Percentiles rank a stretch among this genome's conserved stretches.
Conservation (phyloP, 345 rosid species). For the Hibiscus mutabilis region DNA sequence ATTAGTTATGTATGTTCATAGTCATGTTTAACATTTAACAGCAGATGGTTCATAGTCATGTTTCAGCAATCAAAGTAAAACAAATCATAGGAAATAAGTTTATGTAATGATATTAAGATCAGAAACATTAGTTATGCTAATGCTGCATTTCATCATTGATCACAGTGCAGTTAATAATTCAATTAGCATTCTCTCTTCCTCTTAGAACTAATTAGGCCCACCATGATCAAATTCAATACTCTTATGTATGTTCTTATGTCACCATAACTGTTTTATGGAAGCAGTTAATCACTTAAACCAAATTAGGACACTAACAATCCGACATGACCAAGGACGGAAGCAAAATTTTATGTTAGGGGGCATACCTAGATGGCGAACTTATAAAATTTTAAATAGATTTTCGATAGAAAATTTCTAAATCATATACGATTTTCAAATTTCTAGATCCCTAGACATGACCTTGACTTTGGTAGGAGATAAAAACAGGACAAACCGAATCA, state of each 20-base stretch:
- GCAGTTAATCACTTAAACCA: not conserved
- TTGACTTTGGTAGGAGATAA: not conserved
- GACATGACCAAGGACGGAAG: not conserved
- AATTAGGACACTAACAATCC: not conserved
- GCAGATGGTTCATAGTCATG: no score
- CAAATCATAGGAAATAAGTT: not conserved
- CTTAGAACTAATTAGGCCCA: not conserved
- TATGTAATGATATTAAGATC: not conserved
- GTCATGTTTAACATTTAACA: no score
- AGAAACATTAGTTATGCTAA: not conserved
- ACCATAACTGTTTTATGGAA: not conserved
- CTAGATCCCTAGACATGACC: no score
- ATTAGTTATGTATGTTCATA: no score
- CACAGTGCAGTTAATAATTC: not conserved
- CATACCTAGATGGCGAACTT: no score
- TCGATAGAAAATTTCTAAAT: no score
- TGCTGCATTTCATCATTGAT: not conserved
- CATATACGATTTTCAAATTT: no score
- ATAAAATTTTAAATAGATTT: no score
- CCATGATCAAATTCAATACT: not conserved
- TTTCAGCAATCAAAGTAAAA: no score
- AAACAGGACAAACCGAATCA: not conserved
- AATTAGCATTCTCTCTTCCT: not conserved
- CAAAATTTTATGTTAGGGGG: no score
- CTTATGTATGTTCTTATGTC: not conserved